phyloP scores from a whole-genome alignment of 345 rosid species.

The Sonneratia caseolaris region DNA sequence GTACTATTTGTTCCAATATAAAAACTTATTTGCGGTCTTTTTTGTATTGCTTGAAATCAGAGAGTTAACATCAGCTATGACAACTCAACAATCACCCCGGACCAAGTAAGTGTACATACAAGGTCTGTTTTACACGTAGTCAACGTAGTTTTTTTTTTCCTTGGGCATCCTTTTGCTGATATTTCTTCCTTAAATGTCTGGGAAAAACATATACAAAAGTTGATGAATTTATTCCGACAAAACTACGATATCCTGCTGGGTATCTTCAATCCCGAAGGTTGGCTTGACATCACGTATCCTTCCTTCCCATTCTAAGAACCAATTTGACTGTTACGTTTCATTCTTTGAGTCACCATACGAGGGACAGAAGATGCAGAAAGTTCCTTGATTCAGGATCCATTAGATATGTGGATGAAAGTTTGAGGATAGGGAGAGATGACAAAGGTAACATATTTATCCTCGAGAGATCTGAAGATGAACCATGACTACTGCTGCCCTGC shows the following conservation, averaged over 20 bases:
- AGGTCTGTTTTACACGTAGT: not conserved
- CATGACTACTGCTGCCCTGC: not conserved
- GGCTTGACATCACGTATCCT: slow-evolving; percentile 92
- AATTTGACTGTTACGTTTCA: not conserved
- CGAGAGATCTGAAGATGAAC: slow-evolving; percentile 41
- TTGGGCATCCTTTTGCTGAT: not conserved
- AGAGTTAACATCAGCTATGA: slow-evolving; percentile 61
- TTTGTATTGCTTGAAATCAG: slow-evolving; percentile 24
- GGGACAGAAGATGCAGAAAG: not conserved
- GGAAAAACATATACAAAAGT: slow-evolving; percentile 24
- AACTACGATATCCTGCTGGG: slow-evolving; percentile 59
- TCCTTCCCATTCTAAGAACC: not conserved
- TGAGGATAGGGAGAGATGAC: slow-evolving; percentile 79
- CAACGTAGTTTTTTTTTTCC: not conserved
- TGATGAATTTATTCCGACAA: slow-evolving; percentile 66
- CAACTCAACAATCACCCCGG: slow-evolving; percentile 63
- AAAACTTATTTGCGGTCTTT: not conserved
- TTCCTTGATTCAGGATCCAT: slow-evolving; percentile 25
- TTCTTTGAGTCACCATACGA: not conserved
- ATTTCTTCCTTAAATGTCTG: not conserved
- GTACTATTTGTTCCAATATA: not conserved
- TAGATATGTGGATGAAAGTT: slow-evolving; percentile 66
- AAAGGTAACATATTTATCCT: slow-evolving; percentile 65
- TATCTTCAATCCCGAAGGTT: slow-evolving; percentile 77
- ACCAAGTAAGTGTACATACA: slow-evolving; percentile 34